Evolutionary conservation across 2,329 filamentous ascomycete species (phyloP).

Genomic region (Fusarium nisikadoi): DNA sequence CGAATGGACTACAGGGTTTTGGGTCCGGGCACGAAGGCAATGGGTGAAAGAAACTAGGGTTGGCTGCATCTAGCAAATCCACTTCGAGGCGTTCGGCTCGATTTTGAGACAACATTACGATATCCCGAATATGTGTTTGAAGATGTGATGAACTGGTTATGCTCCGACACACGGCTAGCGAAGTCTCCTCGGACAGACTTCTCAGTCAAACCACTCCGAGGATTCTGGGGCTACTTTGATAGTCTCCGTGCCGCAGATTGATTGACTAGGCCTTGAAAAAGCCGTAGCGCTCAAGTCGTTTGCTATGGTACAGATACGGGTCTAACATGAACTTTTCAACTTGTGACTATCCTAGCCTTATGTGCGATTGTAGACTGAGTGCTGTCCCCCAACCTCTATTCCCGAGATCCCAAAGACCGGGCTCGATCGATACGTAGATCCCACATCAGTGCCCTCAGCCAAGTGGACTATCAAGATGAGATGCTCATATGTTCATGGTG

Average conservation of each 20-base stretch:
- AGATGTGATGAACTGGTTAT: slow-evolving; percentile 46
- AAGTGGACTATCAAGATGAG: background rate
- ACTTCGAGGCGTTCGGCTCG: slow-evolving; percentile 61
- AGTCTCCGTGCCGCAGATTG: slow-evolving; percentile 69
- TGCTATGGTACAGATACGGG: slow-evolving; percentile 75
- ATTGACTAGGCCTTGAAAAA: slow-evolving; percentile 69
- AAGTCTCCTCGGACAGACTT: slow-evolving; percentile 64
- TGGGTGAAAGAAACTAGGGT: slow-evolving; percentile 54
- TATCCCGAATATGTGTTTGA: slow-evolving; percentile 43
- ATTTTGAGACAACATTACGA: slow-evolving; percentile 55
- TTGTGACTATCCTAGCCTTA: background rate
- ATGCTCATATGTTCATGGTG: background rate
- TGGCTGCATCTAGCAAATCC: slow-evolving; percentile 58
- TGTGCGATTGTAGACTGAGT: slow-evolving; percentile 2
- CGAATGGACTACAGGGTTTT: slow-evolving; percentile 44
- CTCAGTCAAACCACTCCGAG: slow-evolving; percentile 55
- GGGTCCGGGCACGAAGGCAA: slow-evolving; percentile 53
- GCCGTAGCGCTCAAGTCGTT: slow-evolving; percentile 65
- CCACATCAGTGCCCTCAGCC: background rate
- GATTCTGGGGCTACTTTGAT: slow-evolving; percentile 67
- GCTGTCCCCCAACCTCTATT: background rate
- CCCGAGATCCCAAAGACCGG: too few species aligned
- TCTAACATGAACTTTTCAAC: slow-evolving; percentile 58
- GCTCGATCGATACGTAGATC: background rate
- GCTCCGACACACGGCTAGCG: slow-evolving; percentile 59